Base-by-base conservation (phyloP, 2,329 filamentous ascomycete genomes). In the Alternaria hordeiaustralica region DNA sequence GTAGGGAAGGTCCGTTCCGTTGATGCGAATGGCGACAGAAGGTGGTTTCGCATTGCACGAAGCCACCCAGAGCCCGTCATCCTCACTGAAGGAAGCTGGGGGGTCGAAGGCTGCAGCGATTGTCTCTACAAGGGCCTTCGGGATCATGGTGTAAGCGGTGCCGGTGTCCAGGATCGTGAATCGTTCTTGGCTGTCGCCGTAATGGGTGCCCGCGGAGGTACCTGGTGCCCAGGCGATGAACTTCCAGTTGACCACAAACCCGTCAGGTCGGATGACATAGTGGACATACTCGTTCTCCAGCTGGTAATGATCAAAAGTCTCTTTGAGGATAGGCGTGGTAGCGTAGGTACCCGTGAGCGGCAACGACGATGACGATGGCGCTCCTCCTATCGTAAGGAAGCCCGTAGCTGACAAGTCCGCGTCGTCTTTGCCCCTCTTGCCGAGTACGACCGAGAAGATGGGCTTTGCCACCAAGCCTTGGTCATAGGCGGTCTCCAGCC, bases 381-480 rank as follows among this genome's bases (percentile, higher is more conserved):
- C 54, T 21, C 54, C 54, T 30, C 54, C 54, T 46, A 56, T 26
- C 21, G 54, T 44, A 13, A 56, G 41, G 26, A 56, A 56, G 3
- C 54, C 54, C 13, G 43, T 21, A 20, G 13, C 12, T 6, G n/a
- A 45, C 25, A 56, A 8, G n/a, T 56, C 45, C n/a, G 26, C 25
- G 20, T 41, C 41, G 12, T 46, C 28, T 23, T 46, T 44, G 2
- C 41, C 45, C 45, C 54, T 56, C 25, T 56, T 56, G 13, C 54
- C 54, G 7, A 56, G 25, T 6, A 45, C 30, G 8, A 56, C 54
- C 10, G 54, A 56, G 41, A 56, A 56, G 20, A 56, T 25, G 5
- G 54, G 54, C 26, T 46, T 56, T n/a, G 21, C 54, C 5, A 56
- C 13, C 30, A 56, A 33, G n/a, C 54, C 54, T n/a, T 56, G 41